phyloP scores from a whole-genome alignment of 495 filamentous ascomycete genomes.

The Neurospora intermedia region DNA sequence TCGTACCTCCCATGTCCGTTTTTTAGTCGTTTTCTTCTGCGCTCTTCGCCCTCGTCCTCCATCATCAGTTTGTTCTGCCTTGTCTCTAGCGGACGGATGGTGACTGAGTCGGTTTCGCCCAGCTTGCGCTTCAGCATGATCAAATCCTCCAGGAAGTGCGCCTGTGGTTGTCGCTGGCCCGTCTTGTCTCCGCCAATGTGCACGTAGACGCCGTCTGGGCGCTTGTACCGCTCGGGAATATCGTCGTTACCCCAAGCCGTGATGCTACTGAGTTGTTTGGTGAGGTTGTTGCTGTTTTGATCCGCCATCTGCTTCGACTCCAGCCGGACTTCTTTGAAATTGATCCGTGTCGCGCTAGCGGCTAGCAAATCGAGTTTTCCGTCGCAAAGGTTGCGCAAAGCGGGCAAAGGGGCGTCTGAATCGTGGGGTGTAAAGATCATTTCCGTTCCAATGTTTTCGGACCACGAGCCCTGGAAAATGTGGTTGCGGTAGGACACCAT shows the following conservation, averaged over 20 bases:
- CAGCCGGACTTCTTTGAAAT: constrained; percentile 23
- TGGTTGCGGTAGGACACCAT: constrained; percentile 64
- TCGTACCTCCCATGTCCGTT: constrained; percentile 16
- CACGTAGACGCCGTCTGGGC: constrained; percentile 22
- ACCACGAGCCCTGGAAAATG: constrained; percentile 68
- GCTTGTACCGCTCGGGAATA: constrained; percentile 21
- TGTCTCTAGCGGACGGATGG: constrained; percentile 31
- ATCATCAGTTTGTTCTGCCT: constrained; percentile 23
- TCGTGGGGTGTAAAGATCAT: constrained; percentile 53
- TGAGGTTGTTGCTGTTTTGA: not conserved
- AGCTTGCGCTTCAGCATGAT: constrained; percentile 40
- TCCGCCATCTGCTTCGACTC: constrained; percentile 6
- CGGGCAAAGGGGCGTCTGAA: constrained; percentile 25
- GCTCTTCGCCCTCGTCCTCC: constrained; percentile 22
- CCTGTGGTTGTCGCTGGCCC: constrained; percentile 30
- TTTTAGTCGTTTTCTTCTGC: constrained; percentile 15
- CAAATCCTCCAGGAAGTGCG: constrained; percentile 34
- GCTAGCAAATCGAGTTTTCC: constrained; percentile 48
- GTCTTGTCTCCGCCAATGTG: constrained; percentile 25
- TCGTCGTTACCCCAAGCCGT: constrained; percentile 9
- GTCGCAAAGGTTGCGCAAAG: constrained; percentile 33
- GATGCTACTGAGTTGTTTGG: not conserved
- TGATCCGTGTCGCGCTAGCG: constrained; percentile 41
- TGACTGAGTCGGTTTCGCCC: constrained; percentile 46
- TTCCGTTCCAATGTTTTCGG: constrained; percentile 68